Conservation (phyloP, 1,284 basidiomycete species). For the Dichomitus squalens region DNA sequence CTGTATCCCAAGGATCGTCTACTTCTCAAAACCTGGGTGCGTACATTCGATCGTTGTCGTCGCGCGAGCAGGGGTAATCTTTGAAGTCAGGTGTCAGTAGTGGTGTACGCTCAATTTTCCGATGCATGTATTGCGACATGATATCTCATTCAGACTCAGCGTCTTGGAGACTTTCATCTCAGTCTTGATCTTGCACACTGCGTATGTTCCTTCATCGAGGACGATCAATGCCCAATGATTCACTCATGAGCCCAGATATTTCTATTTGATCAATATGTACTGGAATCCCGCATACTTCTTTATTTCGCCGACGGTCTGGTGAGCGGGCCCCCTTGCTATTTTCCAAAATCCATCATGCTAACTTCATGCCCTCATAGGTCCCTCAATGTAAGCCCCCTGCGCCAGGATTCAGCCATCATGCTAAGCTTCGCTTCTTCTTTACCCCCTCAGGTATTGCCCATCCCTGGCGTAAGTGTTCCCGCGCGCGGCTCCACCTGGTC, state of each 20-base stretch:
- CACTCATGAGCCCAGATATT: not conserved
- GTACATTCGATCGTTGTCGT: not conserved
- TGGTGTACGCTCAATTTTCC: not conserved
- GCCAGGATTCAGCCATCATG: not conserved
- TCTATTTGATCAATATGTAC: conserved; percentile 5
- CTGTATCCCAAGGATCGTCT: not conserved
- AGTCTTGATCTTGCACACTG: not conserved
- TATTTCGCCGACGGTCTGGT: conserved; percentile 1
- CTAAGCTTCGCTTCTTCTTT: not conserved
- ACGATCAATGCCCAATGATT: no score
- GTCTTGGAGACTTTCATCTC: conserved; percentile 3
- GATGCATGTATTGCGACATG: not conserved
- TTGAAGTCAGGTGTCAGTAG: not conserved
- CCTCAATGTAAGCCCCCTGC: conserved; percentile 2
- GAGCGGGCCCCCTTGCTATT: not conserved
- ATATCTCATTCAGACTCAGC: not conserved
- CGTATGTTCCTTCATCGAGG: not conserved
- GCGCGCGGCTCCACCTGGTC: not conserved
- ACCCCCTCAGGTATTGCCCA: conserved; percentile 1
- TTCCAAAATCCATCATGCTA: not conserved
- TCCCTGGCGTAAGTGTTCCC: not conserved
- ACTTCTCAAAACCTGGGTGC: conserved; percentile 6
- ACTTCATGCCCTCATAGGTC: not conserved
- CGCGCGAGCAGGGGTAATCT: not conserved
- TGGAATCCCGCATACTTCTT: conserved; percentile 11